phyloP scores from a whole-genome alignment of 257 asterid species.

The Osmanthus fragrans region DNA sequence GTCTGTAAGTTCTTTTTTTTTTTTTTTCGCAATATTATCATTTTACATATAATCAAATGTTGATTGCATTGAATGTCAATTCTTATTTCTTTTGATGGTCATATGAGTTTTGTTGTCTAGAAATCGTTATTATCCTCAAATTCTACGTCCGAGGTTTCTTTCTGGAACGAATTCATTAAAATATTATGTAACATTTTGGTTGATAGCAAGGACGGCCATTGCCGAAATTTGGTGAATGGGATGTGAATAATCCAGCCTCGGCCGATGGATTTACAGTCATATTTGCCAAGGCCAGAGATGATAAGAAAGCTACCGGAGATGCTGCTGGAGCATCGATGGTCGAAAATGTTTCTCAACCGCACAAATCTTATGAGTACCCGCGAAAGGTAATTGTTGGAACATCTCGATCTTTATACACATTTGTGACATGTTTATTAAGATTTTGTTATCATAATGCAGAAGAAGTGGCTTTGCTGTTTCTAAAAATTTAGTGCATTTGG shows the following conservation, averaged over 20 bases:
- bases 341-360: slow-evolving; percentile 18
- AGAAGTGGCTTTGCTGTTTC: slow-evolving; percentile 48
- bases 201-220: slow-evolving; percentile 60
- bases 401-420: neutral
- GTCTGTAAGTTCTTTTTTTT: slow-evolving; percentile 51
- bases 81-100: neutral
- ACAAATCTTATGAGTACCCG: slow-evolving; percentile 14
- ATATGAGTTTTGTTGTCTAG: neutral
- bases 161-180: neutral
- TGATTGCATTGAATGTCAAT: neutral
- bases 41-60: neutral
- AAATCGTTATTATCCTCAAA: slow-evolving; percentile 1
- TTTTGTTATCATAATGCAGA: slow-evolving; percentile 26
- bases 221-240: slow-evolving; percentile 78
- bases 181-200: neutral
- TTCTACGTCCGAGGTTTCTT: neutral
- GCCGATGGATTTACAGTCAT: slow-evolving; percentile 71
- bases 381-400: slow-evolving; percentile 27
- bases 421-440: neutral
- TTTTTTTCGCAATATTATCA: neutral
- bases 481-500: slow-evolving; percentile 17
- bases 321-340: slow-evolving; percentile 20
- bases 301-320: slow-evolving; percentile 49
- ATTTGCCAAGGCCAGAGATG: slow-evolving; percentile 62
- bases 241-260: slow-evolving; percentile 66